Evolutionary conservation across 169 alveolate species (phyloP).

Genomic region (Sarcocystis neurona): DNA sequence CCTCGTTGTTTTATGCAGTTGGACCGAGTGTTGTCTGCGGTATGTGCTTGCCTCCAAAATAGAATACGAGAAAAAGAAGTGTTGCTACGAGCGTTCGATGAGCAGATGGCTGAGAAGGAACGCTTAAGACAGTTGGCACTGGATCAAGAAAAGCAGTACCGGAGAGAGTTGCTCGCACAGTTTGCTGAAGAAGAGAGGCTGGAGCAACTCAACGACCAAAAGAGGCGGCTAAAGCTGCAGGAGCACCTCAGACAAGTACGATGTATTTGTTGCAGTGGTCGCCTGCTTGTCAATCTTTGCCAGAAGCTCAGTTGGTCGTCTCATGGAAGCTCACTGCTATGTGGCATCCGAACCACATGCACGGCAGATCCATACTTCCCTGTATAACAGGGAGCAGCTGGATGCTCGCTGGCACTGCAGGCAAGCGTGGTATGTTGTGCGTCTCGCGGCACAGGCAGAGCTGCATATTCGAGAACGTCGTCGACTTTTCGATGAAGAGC

Average conservation of each 20-base stretch:
- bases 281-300: background rate
- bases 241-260: constrained; percentile 83
- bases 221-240: constrained; percentile 77
- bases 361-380: background rate
- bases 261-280: background rate
- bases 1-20: no score
- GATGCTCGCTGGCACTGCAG: background rate
- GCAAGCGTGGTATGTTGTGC: background rate
- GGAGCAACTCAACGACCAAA: constrained; percentile 81
- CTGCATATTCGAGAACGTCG: constrained; percentile 78
- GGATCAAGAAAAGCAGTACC: constrained; percentile 79
- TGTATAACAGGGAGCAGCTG: background rate
- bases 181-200: constrained; percentile 84
- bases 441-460: constrained; percentile 68
- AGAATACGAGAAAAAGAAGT: constrained; percentile 45
- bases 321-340: background rate
- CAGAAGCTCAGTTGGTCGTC: background rate
- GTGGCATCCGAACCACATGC: background rate
- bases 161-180: constrained; percentile 77
- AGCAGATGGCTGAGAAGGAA: constrained; percentile 73
- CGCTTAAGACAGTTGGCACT: constrained; percentile 71
- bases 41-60: constrained; percentile 17
- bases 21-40: no score
- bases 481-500: constrained; percentile 71
- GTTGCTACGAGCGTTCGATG: constrained; percentile 56